Conservation (phyloP, 768 basidiomycete genomes). For the Chalciporus piperatus region DNA sequence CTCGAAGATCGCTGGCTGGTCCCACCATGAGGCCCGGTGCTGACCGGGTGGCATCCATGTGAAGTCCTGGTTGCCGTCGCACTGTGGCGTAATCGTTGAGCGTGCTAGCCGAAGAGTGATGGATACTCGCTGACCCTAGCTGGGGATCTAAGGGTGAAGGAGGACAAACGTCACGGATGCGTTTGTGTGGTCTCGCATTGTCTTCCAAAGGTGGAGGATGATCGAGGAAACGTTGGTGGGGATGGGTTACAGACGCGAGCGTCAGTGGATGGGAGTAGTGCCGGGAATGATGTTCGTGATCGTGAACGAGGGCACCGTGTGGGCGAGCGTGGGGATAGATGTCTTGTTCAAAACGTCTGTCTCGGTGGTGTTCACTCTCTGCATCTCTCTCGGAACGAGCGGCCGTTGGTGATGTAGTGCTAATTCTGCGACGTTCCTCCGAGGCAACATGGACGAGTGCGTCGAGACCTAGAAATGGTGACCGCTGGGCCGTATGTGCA, state of each 20-base stretch:
- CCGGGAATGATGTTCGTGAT: constrained; percentile 20
- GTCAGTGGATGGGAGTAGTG: not conserved
- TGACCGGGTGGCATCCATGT: constrained; percentile 12
- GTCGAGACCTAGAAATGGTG: constrained; percentile 45
- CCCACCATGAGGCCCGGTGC: not conserved
- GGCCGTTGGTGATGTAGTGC: constrained; percentile 9
- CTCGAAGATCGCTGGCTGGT: constrained; percentile 6
- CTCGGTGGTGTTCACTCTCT: not conserved
- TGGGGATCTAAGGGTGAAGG: constrained; percentile 10
- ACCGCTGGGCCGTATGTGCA: constrained; percentile 18
- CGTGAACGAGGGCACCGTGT: constrained; percentile 16
- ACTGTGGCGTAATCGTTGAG: constrained; percentile 20
- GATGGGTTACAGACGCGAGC: not conserved
- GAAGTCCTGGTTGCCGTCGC: constrained; percentile 16
- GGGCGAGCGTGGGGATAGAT: not conserved
- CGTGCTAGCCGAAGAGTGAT: constrained; percentile 23
- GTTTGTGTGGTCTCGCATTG: constrained; percentile 23
- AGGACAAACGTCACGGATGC: constrained; percentile 15
- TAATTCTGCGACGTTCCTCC: constrained; percentile 57
- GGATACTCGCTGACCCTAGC: constrained; percentile 4
- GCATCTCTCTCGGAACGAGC: not conserved
- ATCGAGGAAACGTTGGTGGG: not conserved
- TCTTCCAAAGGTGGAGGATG: constrained; percentile 5
- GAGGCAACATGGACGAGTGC: constrained; percentile 71
- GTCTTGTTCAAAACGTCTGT: not conserved